Conservation (phyloP, 2,329 filamentous ascomycete species). For the Claviceps pusilla region DNA sequence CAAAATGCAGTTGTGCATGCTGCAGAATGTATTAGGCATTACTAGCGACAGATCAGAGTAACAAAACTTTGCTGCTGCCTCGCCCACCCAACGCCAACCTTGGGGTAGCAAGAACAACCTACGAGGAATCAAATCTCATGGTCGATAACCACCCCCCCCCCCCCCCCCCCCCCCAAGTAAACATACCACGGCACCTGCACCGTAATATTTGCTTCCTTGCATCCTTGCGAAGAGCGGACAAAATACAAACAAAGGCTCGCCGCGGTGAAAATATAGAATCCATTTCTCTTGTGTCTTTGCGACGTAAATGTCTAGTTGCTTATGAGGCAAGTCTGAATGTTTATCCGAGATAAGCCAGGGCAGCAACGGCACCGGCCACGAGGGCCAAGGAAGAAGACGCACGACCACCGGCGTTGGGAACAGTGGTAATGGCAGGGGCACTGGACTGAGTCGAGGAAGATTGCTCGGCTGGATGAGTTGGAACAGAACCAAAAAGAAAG, state of each 20-base stretch:
- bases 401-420: conserved; percentile 17
- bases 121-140: too few species aligned
- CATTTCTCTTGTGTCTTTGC: neutral
- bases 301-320: neutral
- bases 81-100: too few species aligned
- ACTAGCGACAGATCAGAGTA: too few species aligned
- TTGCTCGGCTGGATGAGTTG: neutral
- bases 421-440: conserved; percentile 9
- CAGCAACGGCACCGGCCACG: conserved; percentile 19
- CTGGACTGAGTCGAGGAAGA: conserved; percentile 2
- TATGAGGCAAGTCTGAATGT: neutral
- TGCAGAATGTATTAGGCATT: neutral
- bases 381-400: conserved; percentile 19
- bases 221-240: too few species aligned
- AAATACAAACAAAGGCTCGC: neutral
- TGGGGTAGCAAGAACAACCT: too few species aligned
- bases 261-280: neutral
- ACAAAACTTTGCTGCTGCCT: too few species aligned
- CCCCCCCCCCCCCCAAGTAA: too few species aligned
- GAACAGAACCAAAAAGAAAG: too few species aligned
- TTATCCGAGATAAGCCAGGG: conserved; percentile 20
- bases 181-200: too few species aligned
- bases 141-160: too few species aligned
- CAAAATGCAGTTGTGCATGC: too few species aligned
- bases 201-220: too few species aligned